phyloP scores from a whole-genome alignment of 768 basidiomycete species.

The Hericium coralloides region DNA sequence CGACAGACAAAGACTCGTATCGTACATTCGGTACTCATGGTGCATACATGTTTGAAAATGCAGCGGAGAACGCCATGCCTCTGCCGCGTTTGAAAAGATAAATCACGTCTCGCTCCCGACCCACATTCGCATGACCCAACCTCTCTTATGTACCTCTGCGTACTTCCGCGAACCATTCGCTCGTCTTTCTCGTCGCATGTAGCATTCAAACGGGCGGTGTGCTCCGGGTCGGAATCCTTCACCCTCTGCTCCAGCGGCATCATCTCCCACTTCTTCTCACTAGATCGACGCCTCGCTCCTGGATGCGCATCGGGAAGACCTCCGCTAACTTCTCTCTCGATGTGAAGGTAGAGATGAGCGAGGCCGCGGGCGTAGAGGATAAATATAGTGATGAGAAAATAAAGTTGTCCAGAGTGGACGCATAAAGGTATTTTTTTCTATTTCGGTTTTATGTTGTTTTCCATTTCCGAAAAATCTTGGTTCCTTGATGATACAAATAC shows the following conservation, averaged over 20 bases:
- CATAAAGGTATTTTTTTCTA: not conserved
- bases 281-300: slow-evolving; percentile 36
- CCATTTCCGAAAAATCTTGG: too few relatives aligned
- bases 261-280: slow-evolving; percentile 1
- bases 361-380: not conserved
- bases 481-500: too few relatives aligned
- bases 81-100: slow-evolving; percentile 62
- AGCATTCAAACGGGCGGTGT: slow-evolving; percentile 13
- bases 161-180: slow-evolving; percentile 22
- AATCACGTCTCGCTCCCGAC: slow-evolving; percentile 34
- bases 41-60: slow-evolving; percentile 51
- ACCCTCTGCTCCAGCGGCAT: slow-evolving; percentile 1
- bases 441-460: too few relatives aligned
- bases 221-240: slow-evolving; percentile 39
- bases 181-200: not conserved
- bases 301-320: slow-evolving; percentile 46
- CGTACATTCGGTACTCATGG: too few relatives aligned
- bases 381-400: not conserved
- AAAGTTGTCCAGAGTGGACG: not conserved
- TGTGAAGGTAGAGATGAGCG: slow-evolving; percentile 31
- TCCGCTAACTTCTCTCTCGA: slow-evolving; percentile 36
- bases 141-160: slow-evolving; percentile 63
- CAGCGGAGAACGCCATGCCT: slow-evolving; percentile 50
- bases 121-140: not conserved
- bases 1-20: too few relatives aligned